phyloP scores from a whole-genome alignment of 2,329 filamentous ascomycete species.

The Apiospora arundinis region DNA sequence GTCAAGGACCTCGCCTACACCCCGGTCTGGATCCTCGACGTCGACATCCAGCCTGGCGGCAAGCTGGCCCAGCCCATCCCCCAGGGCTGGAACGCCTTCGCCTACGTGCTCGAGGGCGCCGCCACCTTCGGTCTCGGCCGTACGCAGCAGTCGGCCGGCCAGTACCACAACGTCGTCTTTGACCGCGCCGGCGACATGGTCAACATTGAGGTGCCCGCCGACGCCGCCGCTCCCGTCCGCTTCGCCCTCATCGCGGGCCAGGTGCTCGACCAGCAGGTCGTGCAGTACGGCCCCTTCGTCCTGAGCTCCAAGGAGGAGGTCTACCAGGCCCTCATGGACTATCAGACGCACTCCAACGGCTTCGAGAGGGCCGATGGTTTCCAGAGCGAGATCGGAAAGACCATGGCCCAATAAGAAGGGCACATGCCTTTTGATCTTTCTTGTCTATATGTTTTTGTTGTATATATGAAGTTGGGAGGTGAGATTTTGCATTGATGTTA shows the following conservation, averaged over 20 bases:
- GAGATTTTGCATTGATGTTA: constrained; percentile 11
- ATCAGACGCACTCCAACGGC: constrained; percentile 68
- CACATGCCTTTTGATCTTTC: background rate
- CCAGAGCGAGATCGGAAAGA: constrained; percentile 63
- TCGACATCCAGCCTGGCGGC: constrained; percentile 81
- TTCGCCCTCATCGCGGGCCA: constrained; percentile 73
- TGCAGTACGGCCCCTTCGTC: constrained; percentile 76
- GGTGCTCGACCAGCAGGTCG: constrained; percentile 71
- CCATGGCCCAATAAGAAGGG: constrained; percentile 34
- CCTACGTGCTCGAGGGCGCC: constrained; percentile 81
- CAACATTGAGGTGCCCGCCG: constrained; percentile 70
- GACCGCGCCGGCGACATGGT: constrained; percentile 79
- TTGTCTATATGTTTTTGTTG: constrained; percentile 6
- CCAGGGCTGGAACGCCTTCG: constrained; percentile 86
- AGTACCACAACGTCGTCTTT: constrained; percentile 91
- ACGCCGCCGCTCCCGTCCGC: constrained; percentile 58
- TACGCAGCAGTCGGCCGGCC: constrained; percentile 59
- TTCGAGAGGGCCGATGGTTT: constrained; percentile 74
- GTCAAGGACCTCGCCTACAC: constrained; percentile 93
- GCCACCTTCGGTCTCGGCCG: constrained; percentile 67
- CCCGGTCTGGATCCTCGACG: constrained; percentile 93
- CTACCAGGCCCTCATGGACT: constrained; percentile 71
- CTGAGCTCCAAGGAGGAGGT: constrained; percentile 67
- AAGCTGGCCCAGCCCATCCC: constrained; percentile 78
- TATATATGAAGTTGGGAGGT: constrained; percentile 7